Base-by-base conservation (phyloP, 2,329 filamentous ascomycete species). In the Penicillium polonicum region DNA sequence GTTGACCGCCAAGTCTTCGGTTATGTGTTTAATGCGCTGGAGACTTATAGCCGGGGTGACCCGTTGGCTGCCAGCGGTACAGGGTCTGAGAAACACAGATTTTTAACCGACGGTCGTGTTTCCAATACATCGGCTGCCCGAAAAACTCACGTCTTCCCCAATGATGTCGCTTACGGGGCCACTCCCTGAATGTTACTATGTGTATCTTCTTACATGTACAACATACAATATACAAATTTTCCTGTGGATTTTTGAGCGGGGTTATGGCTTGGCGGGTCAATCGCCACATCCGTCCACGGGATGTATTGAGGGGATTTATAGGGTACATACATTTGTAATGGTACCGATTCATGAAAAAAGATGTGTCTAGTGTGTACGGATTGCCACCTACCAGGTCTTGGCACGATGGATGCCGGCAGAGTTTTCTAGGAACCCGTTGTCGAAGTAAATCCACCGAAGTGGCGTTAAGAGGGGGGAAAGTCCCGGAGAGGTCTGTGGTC, bases 1-100 rank as follows among this genome's bases (percentile, higher is more conserved):
- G 90, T 96, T 7, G 84, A 96, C 64, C 79, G 82, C 0, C 85
- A 92, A 52, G 93, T 97, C 3, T 97, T 97, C 69, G 90, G 88
- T 17, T 91, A 96, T 71, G 91, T 99, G 2, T 92, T 96, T 62
- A 88, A 95, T 66, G 92, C 94, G 0, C 79, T 99, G 10, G 86
- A 95, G 59, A 87, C 82, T 65, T 91, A 83, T 50, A 65, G 69
- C 45, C 55, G 42, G 17, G 50, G 49, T 33, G 39, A 42, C 8
- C 27, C 35, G 9, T 41, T 23, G 17, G 44, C 50, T 10, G 21
- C 15, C 25, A 57, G 21, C 41, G 27, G 45, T 48, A 13, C 35
- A 15, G 12, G 42, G 25, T 23, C 25, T 29, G 13, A 25, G 48
- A 33, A 42, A 57, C 8, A 23, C 13, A 58, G 49, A 17, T 38